Evolutionary conservation across 768 basidiomycete species (phyloP).

Genomic region (Mycena rebaudengoi): DNA sequence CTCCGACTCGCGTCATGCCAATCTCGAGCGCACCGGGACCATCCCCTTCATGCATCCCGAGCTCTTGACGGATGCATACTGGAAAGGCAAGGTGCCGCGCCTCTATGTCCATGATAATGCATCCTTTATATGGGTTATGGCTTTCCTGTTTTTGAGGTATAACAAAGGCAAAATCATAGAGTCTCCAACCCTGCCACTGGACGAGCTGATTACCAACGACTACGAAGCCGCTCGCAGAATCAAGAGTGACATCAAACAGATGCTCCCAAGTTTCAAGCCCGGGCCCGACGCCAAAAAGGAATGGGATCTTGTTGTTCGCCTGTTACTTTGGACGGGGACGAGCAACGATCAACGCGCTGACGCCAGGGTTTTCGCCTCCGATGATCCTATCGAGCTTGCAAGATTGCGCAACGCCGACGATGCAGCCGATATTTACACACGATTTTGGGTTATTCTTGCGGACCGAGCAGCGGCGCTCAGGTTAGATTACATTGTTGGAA

Average conservation of each 20-base stretch:
- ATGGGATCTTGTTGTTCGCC: conserved; percentile 40
- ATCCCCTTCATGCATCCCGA: conserved; percentile 45
- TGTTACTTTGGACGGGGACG: conserved; percentile 26
- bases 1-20: not conserved
- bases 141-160: not conserved
- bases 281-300: not conserved
- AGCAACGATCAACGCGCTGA: not conserved
- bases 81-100: conserved; percentile 23
- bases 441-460: not conserved
- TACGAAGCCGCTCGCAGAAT: not conserved
- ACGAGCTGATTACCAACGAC: not conserved
- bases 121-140: conserved; percentile 40
- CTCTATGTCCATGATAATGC: conserved; percentile 44
- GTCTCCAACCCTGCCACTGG: not conserved
- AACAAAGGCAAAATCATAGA: not conserved
- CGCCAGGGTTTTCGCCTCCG: not conserved
- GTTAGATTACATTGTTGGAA: not conserved
- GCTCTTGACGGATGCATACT: conserved; percentile 26
- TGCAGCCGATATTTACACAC: not conserved
- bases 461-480: not conserved
- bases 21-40: conserved; percentile 31
- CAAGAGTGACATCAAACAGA: not conserved
- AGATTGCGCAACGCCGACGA: not conserved
- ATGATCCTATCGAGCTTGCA: not conserved
- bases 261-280: not conserved